Evolutionary conservation across 1,284 basidiomycete genomes (phyloP), one percentile per base, ranked within the genome.

Genomic region (Ustilago trichophora): DNA sequence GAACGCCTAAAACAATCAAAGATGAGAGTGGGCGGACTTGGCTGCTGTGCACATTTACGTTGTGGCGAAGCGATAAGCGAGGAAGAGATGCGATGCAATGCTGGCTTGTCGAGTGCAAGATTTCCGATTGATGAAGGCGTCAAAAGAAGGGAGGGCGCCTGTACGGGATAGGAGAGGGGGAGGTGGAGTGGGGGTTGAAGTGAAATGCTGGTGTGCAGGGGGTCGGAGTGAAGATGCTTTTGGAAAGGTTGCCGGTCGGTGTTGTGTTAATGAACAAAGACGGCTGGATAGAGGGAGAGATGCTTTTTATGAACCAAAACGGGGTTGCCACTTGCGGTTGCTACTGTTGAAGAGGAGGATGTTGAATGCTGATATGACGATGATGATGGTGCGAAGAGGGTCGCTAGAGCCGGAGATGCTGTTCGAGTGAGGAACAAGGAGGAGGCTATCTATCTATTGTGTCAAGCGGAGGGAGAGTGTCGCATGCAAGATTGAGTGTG

Each of bases 31-130:
- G 46, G 36, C 29, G 41, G 43, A 8, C 11, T 16, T 26, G 47
- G 22, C 35, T 46, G 41, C 35, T 25, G 36, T 40, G 42, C 35
- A 41, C 51, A 53, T 53, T 34, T 38, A 53, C n/a, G 51, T 8
- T 13, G 35, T 38, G 42, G 51, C 41, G 21, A 18, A 40, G 38
- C 26, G 35, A n/a, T n/a, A n/a, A n/a, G n/a, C n/a, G n/a, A n/a
- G n/a, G n/a, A 26, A 19, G 29, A 13, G 24, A 26, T 45, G 12
- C 9, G 19, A 16, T 26, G 35, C 18, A n/a, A 47, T 35, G 32
- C 24, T 16, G n/a, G 6, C 9, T 10, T 6, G 16, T 10, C 13
- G 16, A 34, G n/a, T 15, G 11, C n/a, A n/a, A n/a, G 33, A 41
- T 6, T 18, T 32, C 41, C 6, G 15, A 31, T 22, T 41, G 44